phyloP scores from a whole-genome alignment of 805 yeast species.

The Ogataea zsoltii region DNA sequence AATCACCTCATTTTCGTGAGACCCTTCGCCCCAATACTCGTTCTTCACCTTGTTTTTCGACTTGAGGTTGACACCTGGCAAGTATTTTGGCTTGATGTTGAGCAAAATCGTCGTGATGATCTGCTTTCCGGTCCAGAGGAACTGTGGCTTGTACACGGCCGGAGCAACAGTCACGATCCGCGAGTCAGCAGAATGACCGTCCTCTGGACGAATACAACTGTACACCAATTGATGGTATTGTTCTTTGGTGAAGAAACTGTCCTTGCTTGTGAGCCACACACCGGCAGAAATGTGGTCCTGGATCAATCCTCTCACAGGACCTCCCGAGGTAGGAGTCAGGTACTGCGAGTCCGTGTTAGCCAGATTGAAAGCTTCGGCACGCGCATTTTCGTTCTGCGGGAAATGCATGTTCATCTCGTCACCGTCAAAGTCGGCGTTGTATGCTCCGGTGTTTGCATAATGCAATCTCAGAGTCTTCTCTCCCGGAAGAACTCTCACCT shows the following conservation, averaged over 20 bases:
- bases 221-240: slow-evolving; percentile 91
- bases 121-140: slow-evolving; percentile 98
- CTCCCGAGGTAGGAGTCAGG: slow-evolving; percentile 96
- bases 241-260: slow-evolving; percentile 86
- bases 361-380: slow-evolving; percentile 91
- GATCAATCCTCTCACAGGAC: slow-evolving; percentile 97
- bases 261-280: slow-evolving; percentile 96
- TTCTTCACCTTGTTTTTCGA: slow-evolving; percentile 88
- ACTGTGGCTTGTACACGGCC: slow-evolving; percentile 79
- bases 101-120: slow-evolving; percentile 87
- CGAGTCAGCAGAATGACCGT: slow-evolving; percentile 81
- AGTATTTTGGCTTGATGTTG: slow-evolving; percentile 80
- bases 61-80: slow-evolving; percentile 87
- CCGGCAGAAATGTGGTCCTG: slow-evolving; percentile 99
- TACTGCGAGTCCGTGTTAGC: slow-evolving; percentile 98
- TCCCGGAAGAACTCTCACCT: slow-evolving; percentile 93
- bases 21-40: slow-evolving; percentile 90
- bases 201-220: slow-evolving; percentile 95
- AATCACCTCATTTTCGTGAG: slow-evolving; percentile 82
- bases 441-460: slow-evolving; percentile 98
- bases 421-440: slow-evolving; percentile 98
- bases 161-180: slow-evolving; percentile 84
- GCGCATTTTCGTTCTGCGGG: slow-evolving; percentile 96
- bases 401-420: slow-evolving; percentile 99
- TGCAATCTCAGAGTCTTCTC: slow-evolving; percentile 96